These are phyloP conservation scores for Tuber microsphaerosporum DNA, from an alignment of 495 filamentous ascomycete genomes.

Conservation along the genomic window DNA sequence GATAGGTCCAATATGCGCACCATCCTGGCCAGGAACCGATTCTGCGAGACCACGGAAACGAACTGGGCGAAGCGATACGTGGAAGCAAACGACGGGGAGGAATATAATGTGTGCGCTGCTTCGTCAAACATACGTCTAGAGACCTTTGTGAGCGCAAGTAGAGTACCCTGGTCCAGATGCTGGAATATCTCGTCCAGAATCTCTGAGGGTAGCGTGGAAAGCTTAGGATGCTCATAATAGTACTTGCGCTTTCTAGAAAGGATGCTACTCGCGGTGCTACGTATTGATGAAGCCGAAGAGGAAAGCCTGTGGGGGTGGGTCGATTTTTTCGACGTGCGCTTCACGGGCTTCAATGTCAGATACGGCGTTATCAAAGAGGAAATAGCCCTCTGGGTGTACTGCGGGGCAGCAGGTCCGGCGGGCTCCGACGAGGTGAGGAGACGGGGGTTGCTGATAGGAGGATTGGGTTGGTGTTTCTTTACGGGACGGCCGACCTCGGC, in stretches of 20 bases:
- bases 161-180: slow-evolving; percentile 35
- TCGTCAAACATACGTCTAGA: slow-evolving; percentile 37
- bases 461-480: slow-evolving; percentile 32
- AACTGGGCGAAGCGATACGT: slow-evolving; percentile 47
- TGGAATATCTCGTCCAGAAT: slow-evolving; percentile 39
- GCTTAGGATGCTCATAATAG: slow-evolving; percentile 30
- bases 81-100: slow-evolving; percentile 38
- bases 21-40: slow-evolving; percentile 35
- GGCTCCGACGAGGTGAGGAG: not conserved
- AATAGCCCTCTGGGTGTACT: slow-evolving; percentile 25
- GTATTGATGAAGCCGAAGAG: slow-evolving; percentile 29
- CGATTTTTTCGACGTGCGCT: slow-evolving; percentile 22
- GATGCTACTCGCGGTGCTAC: slow-evolving; percentile 26
- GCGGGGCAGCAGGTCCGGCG: not conserved
- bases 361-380: slow-evolving; percentile 32
- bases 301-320: slow-evolving; percentile 29
- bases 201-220: slow-evolving; percentile 42
- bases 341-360: slow-evolving; percentile 17
- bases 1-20: slow-evolving; percentile 42
- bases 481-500: slow-evolving; percentile 25
- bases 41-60: slow-evolving; percentile 40
- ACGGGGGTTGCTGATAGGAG: slow-evolving; percentile 6
- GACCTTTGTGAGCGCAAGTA: slow-evolving; percentile 37
- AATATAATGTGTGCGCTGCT: slow-evolving; percentile 39
- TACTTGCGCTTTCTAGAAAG: slow-evolving; percentile 36